Percentiles rank a stretch among this genome's conserved stretches.
Conservation (phyloP, 805 yeast genomes). For the Myxozyma neglecta region DNA sequence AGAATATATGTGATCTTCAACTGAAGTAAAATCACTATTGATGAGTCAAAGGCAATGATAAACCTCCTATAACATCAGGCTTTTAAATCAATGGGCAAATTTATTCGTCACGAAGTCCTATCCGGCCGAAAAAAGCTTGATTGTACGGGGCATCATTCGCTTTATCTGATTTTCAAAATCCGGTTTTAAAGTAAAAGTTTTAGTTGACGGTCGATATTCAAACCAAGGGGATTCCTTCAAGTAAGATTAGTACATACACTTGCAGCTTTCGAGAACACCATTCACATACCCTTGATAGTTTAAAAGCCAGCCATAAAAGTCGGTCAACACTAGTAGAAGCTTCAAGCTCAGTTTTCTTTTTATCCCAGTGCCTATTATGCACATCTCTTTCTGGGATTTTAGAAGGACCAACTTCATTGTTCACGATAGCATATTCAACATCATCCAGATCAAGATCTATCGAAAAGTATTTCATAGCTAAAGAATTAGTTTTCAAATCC, state of each 20-base stretch:
- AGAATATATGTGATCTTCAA: no score
- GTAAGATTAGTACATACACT: background rate
- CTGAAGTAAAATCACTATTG: no score
- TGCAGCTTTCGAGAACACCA: background rate
- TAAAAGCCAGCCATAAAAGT: conserved; percentile 22
- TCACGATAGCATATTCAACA: background rate
- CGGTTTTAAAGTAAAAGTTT: background rate
- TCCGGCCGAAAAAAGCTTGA: no score
- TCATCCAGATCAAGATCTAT: conserved; percentile 7
- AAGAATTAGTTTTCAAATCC: background rate
- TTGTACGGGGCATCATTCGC: background rate
- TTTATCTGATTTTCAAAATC: background rate
- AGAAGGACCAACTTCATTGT: conserved; percentile 13
- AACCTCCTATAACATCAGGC: no score
- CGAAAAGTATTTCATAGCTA: background rate
- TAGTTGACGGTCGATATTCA: background rate
- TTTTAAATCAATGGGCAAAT: background rate
- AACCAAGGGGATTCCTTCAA: background rate
- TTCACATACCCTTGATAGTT: conserved; percentile 13
- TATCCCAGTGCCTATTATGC: no score
- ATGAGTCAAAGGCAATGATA: no score
- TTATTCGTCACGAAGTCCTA: background rate
- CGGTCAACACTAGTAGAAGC: conserved; percentile 21
- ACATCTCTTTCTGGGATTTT: background rate
- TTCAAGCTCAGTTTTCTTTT: background rate